Conservation (phyloP, 495 filamentous ascomycete genomes). For the Hypomontagnella submonticulosa region DNA sequence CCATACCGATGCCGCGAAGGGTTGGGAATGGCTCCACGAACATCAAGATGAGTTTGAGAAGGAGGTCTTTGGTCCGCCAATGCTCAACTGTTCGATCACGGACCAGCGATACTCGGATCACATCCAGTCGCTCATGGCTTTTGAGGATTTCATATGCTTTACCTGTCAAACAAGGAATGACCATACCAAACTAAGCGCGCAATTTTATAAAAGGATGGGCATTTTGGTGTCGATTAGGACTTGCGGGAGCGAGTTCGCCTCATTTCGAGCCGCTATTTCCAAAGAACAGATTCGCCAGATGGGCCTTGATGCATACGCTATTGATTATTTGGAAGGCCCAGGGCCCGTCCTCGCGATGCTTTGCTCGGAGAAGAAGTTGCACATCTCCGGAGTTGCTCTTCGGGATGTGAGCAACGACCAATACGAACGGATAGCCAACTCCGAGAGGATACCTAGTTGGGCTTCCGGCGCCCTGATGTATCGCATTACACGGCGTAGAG, state of each 20-base stretch:
- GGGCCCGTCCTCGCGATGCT: slow-evolving; percentile 89
- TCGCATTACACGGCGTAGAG: slow-evolving; percentile 69
- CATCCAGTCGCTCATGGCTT: slow-evolving; percentile 76
- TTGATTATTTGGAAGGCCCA: slow-evolving; percentile 82
- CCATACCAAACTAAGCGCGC: slow-evolving; percentile 72
- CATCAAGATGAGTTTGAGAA: slow-evolving; percentile 79
- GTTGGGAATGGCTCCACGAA: slow-evolving; percentile 82
- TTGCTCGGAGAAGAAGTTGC: slow-evolving; percentile 72
- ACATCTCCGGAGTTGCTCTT: slow-evolving; percentile 72
- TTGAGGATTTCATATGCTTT: slow-evolving; percentile 74
- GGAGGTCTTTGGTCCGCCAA: slow-evolving; percentile 85
- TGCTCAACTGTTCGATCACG: slow-evolving; percentile 83
- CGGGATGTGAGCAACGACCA: slow-evolving; percentile 71
- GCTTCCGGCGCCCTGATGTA: slow-evolving; percentile 70
- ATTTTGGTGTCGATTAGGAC: slow-evolving; percentile 74
- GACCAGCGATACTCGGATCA: slow-evolving; percentile 77
- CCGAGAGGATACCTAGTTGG: slow-evolving; percentile 65
- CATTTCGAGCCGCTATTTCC: slow-evolving; percentile 67
- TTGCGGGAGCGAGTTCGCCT: slow-evolving; percentile 57
- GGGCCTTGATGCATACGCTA: slow-evolving; percentile 83
- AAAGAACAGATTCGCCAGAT: slow-evolving; percentile 61
- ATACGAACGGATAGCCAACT: slow-evolving; percentile 66
- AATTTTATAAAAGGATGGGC: slow-evolving; percentile 63
- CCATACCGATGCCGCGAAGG: slow-evolving; percentile 70
- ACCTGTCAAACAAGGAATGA: slow-evolving; percentile 79